These are phyloP conservation scores for Cymbopogon flexuosus DNA, from an alignment of 202 grass and related monocot species.

Conservation along the genomic window DNA sequence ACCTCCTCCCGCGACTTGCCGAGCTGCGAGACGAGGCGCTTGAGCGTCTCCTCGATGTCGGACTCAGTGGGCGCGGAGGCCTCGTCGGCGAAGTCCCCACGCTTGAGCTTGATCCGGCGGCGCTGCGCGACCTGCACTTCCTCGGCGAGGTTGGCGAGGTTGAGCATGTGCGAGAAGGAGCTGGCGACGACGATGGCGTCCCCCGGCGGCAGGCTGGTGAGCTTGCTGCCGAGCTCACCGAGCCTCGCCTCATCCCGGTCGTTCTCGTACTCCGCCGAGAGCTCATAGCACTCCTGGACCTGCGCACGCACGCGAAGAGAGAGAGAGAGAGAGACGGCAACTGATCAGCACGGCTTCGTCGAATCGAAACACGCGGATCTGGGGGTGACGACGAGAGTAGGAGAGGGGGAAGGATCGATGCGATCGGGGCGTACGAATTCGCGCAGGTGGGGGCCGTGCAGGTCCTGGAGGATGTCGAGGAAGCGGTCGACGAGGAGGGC, in stretches of 20 bases:
- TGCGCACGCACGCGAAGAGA: slow-evolving; percentile 16
- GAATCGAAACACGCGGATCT: slow-evolving; percentile 2
- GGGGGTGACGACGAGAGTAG: neutral
- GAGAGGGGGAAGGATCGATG: neutral
- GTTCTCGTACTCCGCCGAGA: slow-evolving; percentile 87
- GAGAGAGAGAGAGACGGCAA: neutral
- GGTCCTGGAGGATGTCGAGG: slow-evolving; percentile 86
- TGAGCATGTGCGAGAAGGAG: slow-evolving; percentile 99
- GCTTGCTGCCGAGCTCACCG: slow-evolving; percentile 73
- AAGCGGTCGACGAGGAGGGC: slow-evolving; percentile 90
- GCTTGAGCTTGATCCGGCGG: slow-evolving; percentile 87
- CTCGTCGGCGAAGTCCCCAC: slow-evolving; percentile 83
- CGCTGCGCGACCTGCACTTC: slow-evolving; percentile 92
- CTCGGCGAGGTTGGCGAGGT: slow-evolving; percentile 94
- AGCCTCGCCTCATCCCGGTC: slow-evolving; percentile 55
- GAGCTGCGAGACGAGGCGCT: slow-evolving; percentile 62
- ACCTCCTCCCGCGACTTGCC: slow-evolving; percentile 83
- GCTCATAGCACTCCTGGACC: slow-evolving; percentile 99
- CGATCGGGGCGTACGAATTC: slow-evolving; percentile 56
- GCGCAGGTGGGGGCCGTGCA: slow-evolving; percentile 68
- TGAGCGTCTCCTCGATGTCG: slow-evolving; percentile 94
- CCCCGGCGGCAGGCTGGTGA: slow-evolving; percentile 61
- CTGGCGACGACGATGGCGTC: slow-evolving; percentile 79
- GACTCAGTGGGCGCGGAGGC: slow-evolving; percentile 82
- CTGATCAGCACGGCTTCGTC: neutral